Percentiles rank a stretch among this genome's conserved stretches.
Evolutionary conservation across 1,139 yeast species (phyloP).

Genomic region (Scheffersomyces titani): DNA sequence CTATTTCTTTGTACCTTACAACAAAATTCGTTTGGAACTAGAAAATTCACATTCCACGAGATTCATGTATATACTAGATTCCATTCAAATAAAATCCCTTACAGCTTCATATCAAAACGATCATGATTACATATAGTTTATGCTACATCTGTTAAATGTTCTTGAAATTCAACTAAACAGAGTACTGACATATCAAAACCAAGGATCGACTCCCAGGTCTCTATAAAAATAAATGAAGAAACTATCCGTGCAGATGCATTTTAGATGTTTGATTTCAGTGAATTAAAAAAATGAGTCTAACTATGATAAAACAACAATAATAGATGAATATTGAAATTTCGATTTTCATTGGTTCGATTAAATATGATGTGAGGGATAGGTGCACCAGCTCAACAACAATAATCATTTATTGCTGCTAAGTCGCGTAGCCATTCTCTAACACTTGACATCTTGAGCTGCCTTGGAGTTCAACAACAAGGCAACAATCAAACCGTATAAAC

Average conservation of each 20-base stretch:
- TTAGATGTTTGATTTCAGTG: neutral
- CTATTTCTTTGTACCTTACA: too few species aligned
- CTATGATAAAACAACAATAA: neutral
- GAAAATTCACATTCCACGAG: too few species aligned
- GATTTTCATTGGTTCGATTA: neutral
- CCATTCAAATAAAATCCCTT: too few species aligned
- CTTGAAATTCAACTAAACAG: neutral
- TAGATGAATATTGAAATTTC: neutral
- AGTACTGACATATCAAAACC: neutral
- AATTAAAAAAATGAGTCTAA: slow-evolving; percentile 1
- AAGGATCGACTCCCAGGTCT: neutral
- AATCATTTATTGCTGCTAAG: neutral
- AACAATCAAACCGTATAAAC: slow-evolving; percentile 95
- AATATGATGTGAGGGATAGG: neutral
- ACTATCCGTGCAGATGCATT: neutral
- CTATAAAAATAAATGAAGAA: neutral
- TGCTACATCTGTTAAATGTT: neutral
- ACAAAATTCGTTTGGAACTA: too few species aligned
- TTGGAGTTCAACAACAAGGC: slow-evolving; percentile 96
- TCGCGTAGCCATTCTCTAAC: slow-evolving; percentile 42
- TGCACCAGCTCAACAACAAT: neutral
- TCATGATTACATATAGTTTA: too few species aligned
- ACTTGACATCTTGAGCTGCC: slow-evolving; percentile 87
- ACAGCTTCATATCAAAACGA: too few species aligned
- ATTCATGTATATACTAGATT: too few species aligned